Evolutionary conservation across 306 rosid species (phyloP).

Genomic region (Fragaria vesca): DNA sequence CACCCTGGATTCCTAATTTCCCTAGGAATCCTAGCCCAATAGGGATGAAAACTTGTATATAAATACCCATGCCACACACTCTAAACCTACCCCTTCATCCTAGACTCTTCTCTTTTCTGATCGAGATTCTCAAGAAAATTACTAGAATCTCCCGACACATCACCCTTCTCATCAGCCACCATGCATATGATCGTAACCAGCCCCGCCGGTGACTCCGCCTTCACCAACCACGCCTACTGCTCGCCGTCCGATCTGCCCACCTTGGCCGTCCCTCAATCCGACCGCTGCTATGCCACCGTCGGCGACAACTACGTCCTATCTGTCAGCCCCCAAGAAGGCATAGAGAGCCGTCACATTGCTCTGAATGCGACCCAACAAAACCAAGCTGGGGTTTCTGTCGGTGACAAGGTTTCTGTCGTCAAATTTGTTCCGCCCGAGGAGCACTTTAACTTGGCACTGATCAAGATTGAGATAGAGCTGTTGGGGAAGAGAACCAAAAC

Average conservation of each 20-base stretch:
- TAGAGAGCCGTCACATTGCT: slow-evolving; percentile 64
- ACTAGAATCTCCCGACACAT: neutral
- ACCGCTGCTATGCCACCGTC: slow-evolving; percentile 31
- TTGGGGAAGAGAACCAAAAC: slow-evolving; percentile 61
- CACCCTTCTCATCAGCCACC: slow-evolving; percentile 14
- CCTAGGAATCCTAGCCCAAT: neutral
- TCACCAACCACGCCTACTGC: slow-evolving; percentile 74
- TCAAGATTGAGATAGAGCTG: slow-evolving; percentile 78
- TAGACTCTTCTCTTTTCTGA: neutral
- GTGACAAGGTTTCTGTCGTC: slow-evolving; percentile 49
- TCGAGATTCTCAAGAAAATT: no score
- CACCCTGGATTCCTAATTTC: no score
- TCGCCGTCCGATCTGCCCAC: slow-evolving; percentile 58
- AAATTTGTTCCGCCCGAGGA: slow-evolving; percentile 71
- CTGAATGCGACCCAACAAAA: slow-evolving; percentile 82
- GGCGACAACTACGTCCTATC: slow-evolving; percentile 70
- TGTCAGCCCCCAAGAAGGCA: slow-evolving; percentile 62
- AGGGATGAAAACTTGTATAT: neutral
- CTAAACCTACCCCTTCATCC: neutral
- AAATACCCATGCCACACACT: no score
- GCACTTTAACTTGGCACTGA: slow-evolving; percentile 63
- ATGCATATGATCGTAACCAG: slow-evolving; percentile 58
- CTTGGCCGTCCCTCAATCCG: slow-evolving; percentile 60
- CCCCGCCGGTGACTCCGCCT: slow-evolving; percentile 61
- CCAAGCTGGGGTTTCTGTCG: slow-evolving; percentile 68